Evolutionary conservation across 805 yeast genomes (phyloP).

Genomic region (Pichia cabralensis): DNA sequence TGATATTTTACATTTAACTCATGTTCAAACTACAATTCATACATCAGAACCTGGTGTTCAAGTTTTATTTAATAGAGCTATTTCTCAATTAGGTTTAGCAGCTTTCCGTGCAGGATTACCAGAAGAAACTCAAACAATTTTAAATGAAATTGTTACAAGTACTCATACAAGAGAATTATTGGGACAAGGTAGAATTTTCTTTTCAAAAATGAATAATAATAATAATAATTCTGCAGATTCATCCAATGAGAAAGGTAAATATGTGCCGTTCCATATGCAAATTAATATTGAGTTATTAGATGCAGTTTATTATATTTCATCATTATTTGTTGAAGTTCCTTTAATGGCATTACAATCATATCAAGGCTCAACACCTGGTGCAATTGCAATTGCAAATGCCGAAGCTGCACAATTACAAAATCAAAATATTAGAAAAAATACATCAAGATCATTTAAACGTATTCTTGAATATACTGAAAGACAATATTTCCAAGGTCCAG

Average conservation of each 20-base stretch:
- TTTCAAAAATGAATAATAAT: neutral
- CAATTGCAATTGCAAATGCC: constrained; percentile 6
- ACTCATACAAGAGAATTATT: constrained; percentile 82
- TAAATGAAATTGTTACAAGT: constrained; percentile 81
- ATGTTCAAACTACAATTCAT: constrained; percentile 73
- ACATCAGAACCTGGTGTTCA: constrained; percentile 79
- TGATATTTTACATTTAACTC: constrained; percentile 79
- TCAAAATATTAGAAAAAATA: constrained; percentile 10
- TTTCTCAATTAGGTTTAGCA: constrained; percentile 90
- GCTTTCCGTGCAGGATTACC: constrained; percentile 89
- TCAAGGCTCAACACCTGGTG: constrained; percentile 36
- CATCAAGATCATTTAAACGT: constrained; percentile 71
- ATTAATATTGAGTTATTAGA: constrained; percentile 92
- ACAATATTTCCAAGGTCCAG: constrained; percentile 94
- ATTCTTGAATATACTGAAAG: constrained; percentile 87
- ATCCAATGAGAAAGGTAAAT: constrained; percentile 55
- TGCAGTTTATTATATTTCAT: constrained; percentile 84
- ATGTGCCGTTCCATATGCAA: constrained; percentile 97
- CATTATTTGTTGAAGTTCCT: constrained; percentile 87
- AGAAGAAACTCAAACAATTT: constrained; percentile 74
- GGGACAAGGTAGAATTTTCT: constrained; percentile 59
- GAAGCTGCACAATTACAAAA: constrained; percentile 11
- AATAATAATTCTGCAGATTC: neutral
- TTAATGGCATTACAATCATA: constrained; percentile 44
- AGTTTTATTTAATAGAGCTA: constrained; percentile 87